These are phyloP conservation scores for Cercospora canescens DNA, from an alignment of 2,329 filamentous ascomycete genomes.

Conservation along the genomic window DNA sequence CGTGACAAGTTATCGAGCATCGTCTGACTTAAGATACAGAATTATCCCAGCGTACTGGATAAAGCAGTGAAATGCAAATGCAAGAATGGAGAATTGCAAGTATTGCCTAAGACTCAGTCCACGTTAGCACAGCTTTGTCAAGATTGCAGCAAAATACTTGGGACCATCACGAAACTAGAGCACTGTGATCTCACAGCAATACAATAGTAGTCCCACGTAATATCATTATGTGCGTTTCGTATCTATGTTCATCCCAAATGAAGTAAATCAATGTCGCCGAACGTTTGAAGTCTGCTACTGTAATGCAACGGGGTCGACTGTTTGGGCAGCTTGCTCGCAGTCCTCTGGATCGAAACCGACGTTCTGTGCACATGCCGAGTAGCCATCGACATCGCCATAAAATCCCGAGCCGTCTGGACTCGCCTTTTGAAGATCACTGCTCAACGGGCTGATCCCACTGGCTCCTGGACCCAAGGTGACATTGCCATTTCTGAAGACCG, in stretches of 20 bases:
- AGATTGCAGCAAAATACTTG: too few species aligned
- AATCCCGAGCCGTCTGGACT: constrained; percentile 24
- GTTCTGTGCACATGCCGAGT: constrained; percentile 25
- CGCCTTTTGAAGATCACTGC: constrained; percentile 21
- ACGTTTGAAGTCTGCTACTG: not conserved
- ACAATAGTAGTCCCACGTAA: not conserved
- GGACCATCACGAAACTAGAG: too few species aligned
- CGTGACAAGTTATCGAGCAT: too few species aligned
- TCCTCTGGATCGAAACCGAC: constrained; percentile 27
- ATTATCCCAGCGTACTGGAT: too few species aligned
- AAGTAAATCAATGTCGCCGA: not conserved
- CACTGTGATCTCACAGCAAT: too few species aligned
- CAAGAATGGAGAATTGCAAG: too few species aligned
- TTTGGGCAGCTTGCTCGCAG: constrained; percentile 23
- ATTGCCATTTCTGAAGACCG: constrained; percentile 21
- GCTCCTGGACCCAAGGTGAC: constrained; percentile 27
- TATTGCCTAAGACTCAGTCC: too few species aligned
- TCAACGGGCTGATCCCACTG: constrained; percentile 17
- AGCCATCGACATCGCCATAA: constrained; percentile 24
- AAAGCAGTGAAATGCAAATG: too few species aligned
- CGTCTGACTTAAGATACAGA: too few species aligned
- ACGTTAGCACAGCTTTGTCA: too few species aligned
- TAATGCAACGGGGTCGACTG: constrained; percentile 23
- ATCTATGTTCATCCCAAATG: not conserved
- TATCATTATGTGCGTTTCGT: not conserved